Evolutionary conservation across 1,284 basidiomycete species (phyloP).

Genomic region (Naganishia liquefaciens): DNA sequence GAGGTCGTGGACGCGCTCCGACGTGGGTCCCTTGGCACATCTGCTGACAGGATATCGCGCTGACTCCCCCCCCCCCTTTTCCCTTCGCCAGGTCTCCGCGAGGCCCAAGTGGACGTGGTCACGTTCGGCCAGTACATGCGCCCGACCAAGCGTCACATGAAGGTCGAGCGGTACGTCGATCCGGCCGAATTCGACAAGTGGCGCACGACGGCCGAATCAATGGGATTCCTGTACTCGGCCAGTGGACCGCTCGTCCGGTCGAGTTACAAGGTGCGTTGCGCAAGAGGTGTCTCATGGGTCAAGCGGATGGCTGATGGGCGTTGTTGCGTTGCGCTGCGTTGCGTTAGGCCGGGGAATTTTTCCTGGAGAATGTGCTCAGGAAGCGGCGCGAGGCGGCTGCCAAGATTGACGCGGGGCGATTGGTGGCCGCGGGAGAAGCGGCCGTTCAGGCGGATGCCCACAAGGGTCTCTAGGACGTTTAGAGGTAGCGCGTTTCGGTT

Average conservation of each 20-base stretch:
- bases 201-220: constrained; percentile 83
- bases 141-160: constrained; percentile 98
- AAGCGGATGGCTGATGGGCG: constrained; percentile 37
- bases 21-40: constrained; percentile 61
- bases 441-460: constrained; percentile 24
- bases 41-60: not conserved
- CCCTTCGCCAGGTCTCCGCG: constrained; percentile 72
- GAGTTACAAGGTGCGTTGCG: constrained; percentile 80
- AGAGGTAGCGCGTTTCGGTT: no score
- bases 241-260: constrained; percentile 94
- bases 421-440: constrained; percentile 35
- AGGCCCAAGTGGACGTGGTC: constrained; percentile 89
- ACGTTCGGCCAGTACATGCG: constrained; percentile 99
- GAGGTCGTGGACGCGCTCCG: constrained; percentile 81
- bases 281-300: not conserved
- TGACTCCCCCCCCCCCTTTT: not conserved
- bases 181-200: constrained; percentile 91
- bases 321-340: no score
- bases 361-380: constrained; percentile 80
- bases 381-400: constrained; percentile 49
- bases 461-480: constrained; percentile 10
- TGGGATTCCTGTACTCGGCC: constrained; percentile 97
- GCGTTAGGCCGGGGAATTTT: constrained; percentile 90
- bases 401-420: constrained; percentile 41
- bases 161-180: constrained; percentile 92